Base-by-base conservation (phyloP, 345 rosid genomes). In the Citrus glauca region DNA sequence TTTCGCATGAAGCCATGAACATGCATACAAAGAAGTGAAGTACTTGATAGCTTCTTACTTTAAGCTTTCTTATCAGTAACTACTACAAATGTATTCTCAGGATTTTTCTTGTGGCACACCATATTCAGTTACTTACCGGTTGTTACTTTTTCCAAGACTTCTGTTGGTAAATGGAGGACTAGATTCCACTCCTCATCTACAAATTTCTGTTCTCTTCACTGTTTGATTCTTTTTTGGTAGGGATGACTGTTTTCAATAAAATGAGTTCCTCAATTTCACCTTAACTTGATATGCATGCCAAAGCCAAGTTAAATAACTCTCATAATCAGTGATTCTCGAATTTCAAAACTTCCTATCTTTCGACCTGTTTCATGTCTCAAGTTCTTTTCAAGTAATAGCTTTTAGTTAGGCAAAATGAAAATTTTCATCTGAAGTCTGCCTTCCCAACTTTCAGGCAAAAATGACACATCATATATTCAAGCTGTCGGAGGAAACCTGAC, bases 401-500 rank as follows among this genome's bases (percentile, higher is more conserved):
- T 32, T 59, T 45, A 55, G 20, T 32, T 61, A 20, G 17, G 67
- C 50, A 19, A 37, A 33, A 22, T 27, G n/a, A n/a, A 64, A 27
- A 69, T 62, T 60, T 72, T 27, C 28, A 40, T 30, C 22, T 62
- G 16, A 32, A 65, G 30, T 24, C 22, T 13, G 53, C 74, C 55
- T 71, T 62, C 24, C 27, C 22, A 28, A 45, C 4, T 60, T 61
- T 25, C 78, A 70, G 84, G 48, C 11, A 69, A 73, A 81, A 71
- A 78, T 69, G 69, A 55, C 37, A 69, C 14, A 60, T 33, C 56
- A 80, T 68, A 77, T 42, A 45, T 75, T 69, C 72, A 71, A 30
- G 32, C 48, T 25, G 66, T 19, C 45, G 74, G 22, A 55, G 78
- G 72, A 82, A 74, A 71, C 62, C 70, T 62, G 84, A 64, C 35